Evolutionary conservation across 305 asterid genomes (phyloP).

Genomic region (Fraxinus greggii): DNA sequence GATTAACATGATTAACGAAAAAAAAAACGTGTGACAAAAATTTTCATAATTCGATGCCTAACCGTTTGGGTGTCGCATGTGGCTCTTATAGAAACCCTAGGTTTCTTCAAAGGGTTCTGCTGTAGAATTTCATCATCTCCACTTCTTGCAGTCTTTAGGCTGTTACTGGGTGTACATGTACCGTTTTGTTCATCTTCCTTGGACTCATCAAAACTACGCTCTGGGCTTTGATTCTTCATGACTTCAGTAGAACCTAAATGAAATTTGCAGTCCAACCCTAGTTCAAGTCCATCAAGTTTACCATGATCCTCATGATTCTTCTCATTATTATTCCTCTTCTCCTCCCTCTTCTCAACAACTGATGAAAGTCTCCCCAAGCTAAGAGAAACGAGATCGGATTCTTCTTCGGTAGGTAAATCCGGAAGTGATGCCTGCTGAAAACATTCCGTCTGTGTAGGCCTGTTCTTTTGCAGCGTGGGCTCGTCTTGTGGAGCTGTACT

Average conservation of each 20-base stretch:
- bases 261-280: slow-evolving; percentile 36
- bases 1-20: neutral
- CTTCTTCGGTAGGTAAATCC: slow-evolving; percentile 15
- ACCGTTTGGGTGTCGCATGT: slow-evolving; percentile 31
- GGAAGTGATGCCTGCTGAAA: slow-evolving; percentile 4
- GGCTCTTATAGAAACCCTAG: slow-evolving; percentile 46
- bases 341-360: slow-evolving; percentile 16
- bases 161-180: neutral
- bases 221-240: slow-evolving; percentile 11
- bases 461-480: neutral
- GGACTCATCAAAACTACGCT: slow-evolving; percentile 29
- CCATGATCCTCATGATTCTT: neutral
- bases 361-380: slow-evolving; percentile 38
- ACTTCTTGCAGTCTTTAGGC: slow-evolving; percentile 29
- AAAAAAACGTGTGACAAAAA: neutral
- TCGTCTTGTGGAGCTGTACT: slow-evolving; percentile 19
- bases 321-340: slow-evolving; percentile 5
- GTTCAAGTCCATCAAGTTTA: slow-evolving; percentile 32
- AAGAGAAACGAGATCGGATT: slow-evolving; percentile 39
- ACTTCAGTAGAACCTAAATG: neutral
- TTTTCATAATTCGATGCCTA: neutral
- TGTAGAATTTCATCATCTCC: slow-evolving; percentile 35
- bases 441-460: neutral
- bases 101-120: slow-evolving; percentile 40
- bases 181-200: slow-evolving; percentile 24